Evolutionary conservation across 768 basidiomycete species (phyloP).

Genomic region (Russula abietina): DNA sequence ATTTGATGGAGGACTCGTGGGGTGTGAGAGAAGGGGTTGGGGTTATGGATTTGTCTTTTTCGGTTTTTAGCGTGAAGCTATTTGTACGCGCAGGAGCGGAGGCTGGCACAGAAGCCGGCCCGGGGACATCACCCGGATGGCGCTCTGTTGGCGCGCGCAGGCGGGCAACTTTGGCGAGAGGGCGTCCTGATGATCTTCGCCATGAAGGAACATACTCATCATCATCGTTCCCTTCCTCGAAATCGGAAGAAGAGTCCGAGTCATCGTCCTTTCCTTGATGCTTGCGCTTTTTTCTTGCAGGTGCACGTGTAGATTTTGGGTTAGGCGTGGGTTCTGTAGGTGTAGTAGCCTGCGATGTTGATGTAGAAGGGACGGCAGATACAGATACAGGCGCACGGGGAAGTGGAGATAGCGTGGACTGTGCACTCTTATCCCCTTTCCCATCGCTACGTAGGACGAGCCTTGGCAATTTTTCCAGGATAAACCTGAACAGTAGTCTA

Average conservation of each 20-base stretch:
- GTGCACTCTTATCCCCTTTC: constrained; percentile 24
- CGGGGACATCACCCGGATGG: background rate
- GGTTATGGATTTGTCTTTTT: background rate
- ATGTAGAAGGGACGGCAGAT: background rate
- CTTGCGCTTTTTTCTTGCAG: constrained; percentile 9
- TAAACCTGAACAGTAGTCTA: constrained; percentile 50
- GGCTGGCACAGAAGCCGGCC: background rate
- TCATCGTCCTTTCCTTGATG: background rate
- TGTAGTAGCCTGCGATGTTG: too few species aligned
- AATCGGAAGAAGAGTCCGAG: background rate
- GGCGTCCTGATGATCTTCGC: background rate
- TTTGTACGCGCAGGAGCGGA: background rate
- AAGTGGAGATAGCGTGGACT: constrained; percentile 7
- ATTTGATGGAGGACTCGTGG: background rate
- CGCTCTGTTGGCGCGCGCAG: background rate
- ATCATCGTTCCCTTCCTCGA: background rate
- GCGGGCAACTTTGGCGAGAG: background rate
- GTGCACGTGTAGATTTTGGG: background rate
- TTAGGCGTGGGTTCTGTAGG: background rate
- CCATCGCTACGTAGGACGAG: constrained; percentile 22
- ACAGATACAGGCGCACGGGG: background rate
- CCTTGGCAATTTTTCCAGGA: constrained; percentile 32
- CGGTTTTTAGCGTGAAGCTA: background rate
- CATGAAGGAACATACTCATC: background rate
- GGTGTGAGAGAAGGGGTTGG: constrained; percentile 14